Base-by-base conservation (phyloP, 148 eudicot species). In the Euryodendron excelsum region DNA sequence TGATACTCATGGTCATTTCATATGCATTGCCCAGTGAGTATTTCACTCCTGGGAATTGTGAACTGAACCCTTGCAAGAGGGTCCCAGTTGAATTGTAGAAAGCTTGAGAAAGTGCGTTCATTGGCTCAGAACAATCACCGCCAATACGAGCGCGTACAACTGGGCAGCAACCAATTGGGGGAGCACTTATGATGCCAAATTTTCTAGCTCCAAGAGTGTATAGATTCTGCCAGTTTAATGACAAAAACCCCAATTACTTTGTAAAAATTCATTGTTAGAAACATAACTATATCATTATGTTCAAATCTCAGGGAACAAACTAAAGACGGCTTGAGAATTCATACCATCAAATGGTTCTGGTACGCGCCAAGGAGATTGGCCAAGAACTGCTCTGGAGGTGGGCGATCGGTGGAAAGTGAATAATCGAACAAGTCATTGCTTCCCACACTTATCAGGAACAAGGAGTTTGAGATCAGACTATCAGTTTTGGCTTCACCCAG, bases 191-290 rank as follows among this genome's bases (percentile, higher is more conserved):
- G 9, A 83, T 79, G 2, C 68, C 82, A 59, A 83, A 83, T 59
- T 79, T 83, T 34, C 81, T 79, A 14, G 85, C 85, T 12, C 85
- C 85, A 67, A 79, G 23, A 8, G 62, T 64, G 59, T 83, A 83
- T 20, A 83, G 52, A 64, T 69, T 45, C 82, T 83, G 82, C 45
- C 12, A 3, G 4, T 9, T 41, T 41, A 4, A 41, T 9, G 4
- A 41, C 1, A 41, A 41, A 41, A 41, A 41, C n/a, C n/a, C n/a
- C n/a, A n/a, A n/a, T n/a, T n/a, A n/a, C n/a, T n/a, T n/a, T n/a
- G n/a, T n/a, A n/a, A n/a, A n/a, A n/a, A n/a, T n/a, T n/a, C n/a
- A n/a, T n/a, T n/a, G n/a, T n/a, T n/a, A n/a, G n/a, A n/a, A n/a
- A n/a, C n/a, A n/a, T n/a, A n/a, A n/a, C n/a, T n/a, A n/a, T n/a